These are phyloP conservation scores for Angophora floribunda DNA, from an alignment of 345 rosid species.

Conservation along the genomic window DNA sequence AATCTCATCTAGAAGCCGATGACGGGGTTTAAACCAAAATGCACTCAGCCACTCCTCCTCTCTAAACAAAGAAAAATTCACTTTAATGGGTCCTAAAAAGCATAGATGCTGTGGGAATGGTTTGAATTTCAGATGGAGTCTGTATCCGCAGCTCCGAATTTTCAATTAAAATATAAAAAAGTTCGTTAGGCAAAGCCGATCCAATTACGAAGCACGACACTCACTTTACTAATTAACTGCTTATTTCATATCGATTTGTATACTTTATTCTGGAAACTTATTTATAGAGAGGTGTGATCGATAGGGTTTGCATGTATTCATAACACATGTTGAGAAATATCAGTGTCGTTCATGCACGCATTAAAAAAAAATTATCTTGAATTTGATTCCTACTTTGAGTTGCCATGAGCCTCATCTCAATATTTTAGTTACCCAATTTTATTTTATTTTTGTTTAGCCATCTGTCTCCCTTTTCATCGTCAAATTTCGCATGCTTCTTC, in stretches of 20 bases:
- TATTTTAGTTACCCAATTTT: not conserved
- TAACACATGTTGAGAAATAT: not conserved
- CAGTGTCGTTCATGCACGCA: not conserved
- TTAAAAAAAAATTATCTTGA: not conserved
- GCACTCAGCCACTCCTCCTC: not conserved
- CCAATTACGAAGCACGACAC: not conserved
- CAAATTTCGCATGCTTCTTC: not conserved
- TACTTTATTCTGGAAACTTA: not conserved
- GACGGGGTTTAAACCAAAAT: not conserved
- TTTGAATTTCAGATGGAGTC: not conserved
- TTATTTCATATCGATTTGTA: not conserved
- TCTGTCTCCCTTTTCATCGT: not conserved
- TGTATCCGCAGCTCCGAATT: not conserved
- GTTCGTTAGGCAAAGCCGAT: not conserved
- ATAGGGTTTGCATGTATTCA: not conserved
- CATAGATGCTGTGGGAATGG: not conserved
- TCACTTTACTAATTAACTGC: not conserved
- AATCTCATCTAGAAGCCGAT: not conserved
- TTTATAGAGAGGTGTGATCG: not conserved
- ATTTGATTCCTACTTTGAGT: not conserved
- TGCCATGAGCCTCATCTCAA: not conserved
- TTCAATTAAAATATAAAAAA: not conserved
- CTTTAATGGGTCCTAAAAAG: not conserved
- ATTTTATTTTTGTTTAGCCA: too few species aligned
- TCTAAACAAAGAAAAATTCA: not conserved